Evolutionary conservation across 2,329 filamentous ascomycete species (phyloP).

Genomic region (Botrytis byssoidea): DNA sequence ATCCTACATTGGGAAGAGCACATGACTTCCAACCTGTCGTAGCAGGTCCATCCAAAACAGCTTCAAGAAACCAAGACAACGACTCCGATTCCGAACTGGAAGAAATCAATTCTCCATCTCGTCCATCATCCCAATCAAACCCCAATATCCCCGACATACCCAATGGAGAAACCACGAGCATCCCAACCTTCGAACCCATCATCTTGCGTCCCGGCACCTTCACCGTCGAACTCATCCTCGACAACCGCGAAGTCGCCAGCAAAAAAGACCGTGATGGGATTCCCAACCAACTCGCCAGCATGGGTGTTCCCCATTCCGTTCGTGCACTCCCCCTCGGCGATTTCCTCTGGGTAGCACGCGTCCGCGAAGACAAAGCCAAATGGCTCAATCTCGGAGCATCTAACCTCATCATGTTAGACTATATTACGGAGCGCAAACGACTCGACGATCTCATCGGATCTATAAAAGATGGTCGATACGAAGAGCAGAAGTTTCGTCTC

Average conservation of each 20-base stretch:
- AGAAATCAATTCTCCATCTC: neutral
- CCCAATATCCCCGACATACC: slow-evolving; percentile 26
- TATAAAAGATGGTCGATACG: slow-evolving; percentile 79
- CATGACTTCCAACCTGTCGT: slow-evolving; percentile 24
- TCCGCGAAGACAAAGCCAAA: slow-evolving; percentile 46
- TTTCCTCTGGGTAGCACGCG: slow-evolving; percentile 75
- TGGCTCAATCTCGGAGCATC: slow-evolving; percentile 60
- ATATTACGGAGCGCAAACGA: slow-evolving; percentile 78
- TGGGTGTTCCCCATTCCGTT: slow-evolving; percentile 53
- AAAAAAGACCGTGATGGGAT: slow-evolving; percentile 76
- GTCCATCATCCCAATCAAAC: neutral
- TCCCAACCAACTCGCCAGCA: slow-evolving; percentile 58
- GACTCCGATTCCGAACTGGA: slow-evolving; percentile 21
- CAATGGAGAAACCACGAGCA: slow-evolving; percentile 29
- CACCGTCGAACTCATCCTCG: slow-evolving; percentile 69
- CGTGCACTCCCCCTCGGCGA: slow-evolving; percentile 72
- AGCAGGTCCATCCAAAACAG: neutral
- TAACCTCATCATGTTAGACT: slow-evolving; percentile 72
- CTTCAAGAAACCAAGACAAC: slow-evolving; percentile 1
- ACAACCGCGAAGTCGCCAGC: slow-evolving; percentile 71
- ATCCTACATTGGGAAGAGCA: slow-evolving; percentile 27
- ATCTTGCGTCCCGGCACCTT: slow-evolving; percentile 63
- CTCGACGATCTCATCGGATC: slow-evolving; percentile 77
- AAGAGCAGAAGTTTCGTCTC: slow-evolving; percentile 81
- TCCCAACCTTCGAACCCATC: slow-evolving; percentile 55